These are phyloP conservation scores for Allium fistulosum DNA, from an alignment of 106 monocot genomes.

Conservation along the genomic window DNA sequence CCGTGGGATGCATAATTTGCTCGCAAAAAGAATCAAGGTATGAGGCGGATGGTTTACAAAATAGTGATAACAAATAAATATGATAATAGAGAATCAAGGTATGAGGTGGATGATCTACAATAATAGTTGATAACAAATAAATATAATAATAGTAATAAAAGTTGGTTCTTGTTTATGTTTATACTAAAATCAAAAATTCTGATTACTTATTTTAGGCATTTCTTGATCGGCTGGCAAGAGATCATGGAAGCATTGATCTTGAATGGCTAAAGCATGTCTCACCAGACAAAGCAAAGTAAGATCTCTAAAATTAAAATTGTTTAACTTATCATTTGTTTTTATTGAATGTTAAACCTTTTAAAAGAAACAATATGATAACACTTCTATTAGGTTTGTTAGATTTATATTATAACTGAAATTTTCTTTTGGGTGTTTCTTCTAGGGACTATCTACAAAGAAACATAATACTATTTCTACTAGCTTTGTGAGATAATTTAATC, in stretches of 20 bases:
- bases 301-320: background rate
- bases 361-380: no score
- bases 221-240: conserved; percentile 14
- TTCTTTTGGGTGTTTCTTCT: no score
- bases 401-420: no score
- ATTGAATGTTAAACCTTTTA: background rate
- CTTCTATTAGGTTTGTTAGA: no score
- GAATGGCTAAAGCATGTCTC: conserved; percentile 21
- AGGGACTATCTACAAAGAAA: no score
- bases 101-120: background rate
- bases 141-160: background rate
- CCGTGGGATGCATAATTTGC: conserved; percentile 64
- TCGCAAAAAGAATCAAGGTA: conserved; percentile 88
- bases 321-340: background rate
- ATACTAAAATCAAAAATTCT: no score
- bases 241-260: conserved; percentile 20
- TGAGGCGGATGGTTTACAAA: background rate
- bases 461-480: no score
- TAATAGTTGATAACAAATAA: background rate
- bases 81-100: conserved; percentile 59
- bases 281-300: conserved; percentile 23
- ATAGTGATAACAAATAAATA: background rate
- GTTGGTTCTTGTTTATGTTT: no score
- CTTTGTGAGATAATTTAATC: no score
- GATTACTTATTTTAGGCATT: conserved; percentile 5